Conservation (phyloP, 805 yeast genomes). For the Ogataea haglerorum region DNA sequence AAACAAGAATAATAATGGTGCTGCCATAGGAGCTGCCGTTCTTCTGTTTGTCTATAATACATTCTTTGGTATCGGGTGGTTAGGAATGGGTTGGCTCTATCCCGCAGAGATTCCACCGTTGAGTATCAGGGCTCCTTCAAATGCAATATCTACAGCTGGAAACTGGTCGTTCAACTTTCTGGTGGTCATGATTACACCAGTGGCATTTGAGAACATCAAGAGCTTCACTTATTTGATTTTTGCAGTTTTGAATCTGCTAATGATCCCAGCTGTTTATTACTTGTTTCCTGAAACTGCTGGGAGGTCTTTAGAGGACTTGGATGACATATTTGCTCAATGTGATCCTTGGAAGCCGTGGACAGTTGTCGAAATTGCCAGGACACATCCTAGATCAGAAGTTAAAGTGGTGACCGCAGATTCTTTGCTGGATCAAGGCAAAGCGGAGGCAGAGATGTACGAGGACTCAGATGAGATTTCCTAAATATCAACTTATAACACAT, state of each 20-base stretch:
- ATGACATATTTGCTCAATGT: not conserved
- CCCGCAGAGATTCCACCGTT: not conserved
- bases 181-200: not conserved
- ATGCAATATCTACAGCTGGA: not conserved
- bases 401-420: too few relatives aligned
- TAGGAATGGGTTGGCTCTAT: not conserved
- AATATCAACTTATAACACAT: conserved; percentile 27
- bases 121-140: not conserved
- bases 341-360: not conserved
- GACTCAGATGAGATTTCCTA: not conserved
- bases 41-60: too few relatives aligned
- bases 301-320: not conserved
- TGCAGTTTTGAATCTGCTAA: not conserved
- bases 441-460: not conserved
- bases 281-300: not conserved
- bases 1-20: too few relatives aligned
- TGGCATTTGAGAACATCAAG: not conserved
- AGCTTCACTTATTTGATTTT: not conserved
- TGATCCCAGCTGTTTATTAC: not conserved
- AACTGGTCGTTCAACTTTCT: not conserved
- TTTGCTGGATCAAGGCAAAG: not conserved
- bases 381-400: too few relatives aligned
- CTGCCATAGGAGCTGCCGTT: too few relatives aligned
- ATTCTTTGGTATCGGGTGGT: not conserved
- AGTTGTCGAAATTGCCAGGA: not conserved